Evolutionary conservation across 2,329 filamentous ascomycete species (phyloP).

Genomic region (Fusarium sublunatum): DNA sequence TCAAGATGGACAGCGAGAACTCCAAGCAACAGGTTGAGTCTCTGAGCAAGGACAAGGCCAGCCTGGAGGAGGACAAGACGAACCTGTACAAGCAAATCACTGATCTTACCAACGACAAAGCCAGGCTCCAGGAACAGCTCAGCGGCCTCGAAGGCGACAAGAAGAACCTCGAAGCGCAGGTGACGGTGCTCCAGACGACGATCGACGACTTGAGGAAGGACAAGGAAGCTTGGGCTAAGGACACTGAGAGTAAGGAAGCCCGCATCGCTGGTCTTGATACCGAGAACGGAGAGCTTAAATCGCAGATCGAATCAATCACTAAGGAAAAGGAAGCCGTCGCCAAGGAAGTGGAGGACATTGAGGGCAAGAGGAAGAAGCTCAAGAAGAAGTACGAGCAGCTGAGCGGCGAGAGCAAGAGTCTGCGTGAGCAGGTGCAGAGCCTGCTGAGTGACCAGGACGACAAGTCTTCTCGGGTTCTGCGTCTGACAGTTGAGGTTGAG

Average conservation of each 20-base stretch:
- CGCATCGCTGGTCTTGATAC: conserved; percentile 37
- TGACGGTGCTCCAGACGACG: conserved; percentile 33
- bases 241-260: conserved; percentile 40
- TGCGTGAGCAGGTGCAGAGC: conserved; percentile 35
- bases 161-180: conserved; percentile 37
- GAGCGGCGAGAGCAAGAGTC: conserved; percentile 29
- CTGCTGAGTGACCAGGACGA: conserved; percentile 44
- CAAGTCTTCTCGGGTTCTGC: conserved; percentile 35
- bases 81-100: conserved; percentile 32
- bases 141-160: conserved; percentile 40
- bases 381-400: conserved; percentile 42
- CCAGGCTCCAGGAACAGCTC: conserved; percentile 35
- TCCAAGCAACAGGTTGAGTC: conserved; percentile 37
- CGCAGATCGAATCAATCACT: conserved; percentile 37
- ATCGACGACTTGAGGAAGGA: conserved; percentile 42
- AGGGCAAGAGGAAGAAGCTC: conserved; percentile 41
- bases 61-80: conserved; percentile 43
- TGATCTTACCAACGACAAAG: conserved; percentile 32
- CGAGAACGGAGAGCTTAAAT: conserved; percentile 42
- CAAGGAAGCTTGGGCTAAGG: conserved; percentile 37
- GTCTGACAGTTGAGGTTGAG: conserved; percentile 41
- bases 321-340: conserved; percentile 43
- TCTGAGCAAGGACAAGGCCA: conserved; percentile 34
- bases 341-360: conserved; percentile 38
- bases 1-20: conserved; percentile 33